Conservation (phyloP, 2,329 filamentous ascomycete genomes). For the Tolypocladium tundrense region DNA sequence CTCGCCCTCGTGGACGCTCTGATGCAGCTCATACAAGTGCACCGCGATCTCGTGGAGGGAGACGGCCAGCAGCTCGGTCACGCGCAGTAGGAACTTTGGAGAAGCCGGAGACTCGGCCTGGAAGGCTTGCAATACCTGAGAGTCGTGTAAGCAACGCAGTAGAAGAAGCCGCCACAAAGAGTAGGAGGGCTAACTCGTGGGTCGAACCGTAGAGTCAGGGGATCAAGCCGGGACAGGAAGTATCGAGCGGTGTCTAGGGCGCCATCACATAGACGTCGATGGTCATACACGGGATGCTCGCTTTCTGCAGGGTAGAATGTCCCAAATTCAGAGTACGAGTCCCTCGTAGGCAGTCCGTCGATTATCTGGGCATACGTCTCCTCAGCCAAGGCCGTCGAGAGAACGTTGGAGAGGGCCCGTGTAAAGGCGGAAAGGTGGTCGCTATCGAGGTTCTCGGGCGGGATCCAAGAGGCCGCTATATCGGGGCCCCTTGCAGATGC, state of each 20-base stretch:
- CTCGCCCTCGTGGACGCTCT: background rate
- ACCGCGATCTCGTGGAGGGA: background rate
- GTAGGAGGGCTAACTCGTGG: background rate
- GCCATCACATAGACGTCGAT: background rate
- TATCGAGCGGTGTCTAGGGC: background rate
- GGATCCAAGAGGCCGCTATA: background rate
- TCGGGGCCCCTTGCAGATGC: background rate
- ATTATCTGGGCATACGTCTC: conserved; percentile 10
- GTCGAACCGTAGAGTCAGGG: background rate
- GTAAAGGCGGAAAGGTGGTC: background rate
- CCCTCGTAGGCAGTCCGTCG: conserved; percentile 6
- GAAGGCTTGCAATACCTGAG: background rate
- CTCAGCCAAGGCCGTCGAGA: conserved; percentile 2
- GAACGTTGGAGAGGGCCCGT: background rate
- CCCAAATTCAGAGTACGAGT: background rate
- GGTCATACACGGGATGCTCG: background rate
- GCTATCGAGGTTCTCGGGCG: background rate
- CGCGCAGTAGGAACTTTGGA: background rate
- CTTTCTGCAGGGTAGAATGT: background rate
- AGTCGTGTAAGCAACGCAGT: no score
- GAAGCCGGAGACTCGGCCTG: background rate
- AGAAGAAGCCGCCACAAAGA: no score
- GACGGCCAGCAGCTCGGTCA: background rate
- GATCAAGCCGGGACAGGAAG: background rate
- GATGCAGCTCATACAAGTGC: background rate